A percentile compares a stretch with the other conserved stretches of the same genome.
Conservation (phyloP, 2,329 filamentous ascomycete species). For the Cylindrodendrum hubeiense region DNA sequence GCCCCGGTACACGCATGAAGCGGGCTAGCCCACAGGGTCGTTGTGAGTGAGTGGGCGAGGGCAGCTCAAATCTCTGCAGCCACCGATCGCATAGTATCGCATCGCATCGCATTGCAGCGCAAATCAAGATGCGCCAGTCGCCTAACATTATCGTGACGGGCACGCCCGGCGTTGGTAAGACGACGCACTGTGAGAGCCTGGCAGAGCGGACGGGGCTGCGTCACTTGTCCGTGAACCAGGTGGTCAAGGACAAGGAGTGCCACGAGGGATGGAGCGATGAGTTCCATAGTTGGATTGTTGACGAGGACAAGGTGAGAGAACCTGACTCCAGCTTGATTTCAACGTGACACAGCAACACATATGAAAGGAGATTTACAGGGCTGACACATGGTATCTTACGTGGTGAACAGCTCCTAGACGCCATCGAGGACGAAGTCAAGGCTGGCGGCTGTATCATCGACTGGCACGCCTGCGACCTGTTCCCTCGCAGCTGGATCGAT, state of each 20-base stretch:
- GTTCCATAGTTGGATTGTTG: conserved; percentile 89
- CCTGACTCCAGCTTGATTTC: not conserved
- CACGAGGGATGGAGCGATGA: conserved; percentile 91
- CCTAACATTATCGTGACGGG: conserved; percentile 97
- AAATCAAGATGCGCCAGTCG: conserved; percentile 58
- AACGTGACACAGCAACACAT: not conserved
- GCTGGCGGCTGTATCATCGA: conserved; percentile 90
- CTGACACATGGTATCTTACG: conserved; percentile 18
- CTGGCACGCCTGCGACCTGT: conserved; percentile 98
- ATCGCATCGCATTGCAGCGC: conserved; percentile 3
- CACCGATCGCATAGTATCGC: conserved; percentile 7
- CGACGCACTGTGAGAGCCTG: conserved; percentile 87
- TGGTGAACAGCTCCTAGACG: conserved; percentile 78
- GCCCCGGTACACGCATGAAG: conserved; percentile 38
- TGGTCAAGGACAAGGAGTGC: conserved; percentile 89
- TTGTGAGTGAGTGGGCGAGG: not conserved
- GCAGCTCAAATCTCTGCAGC: conserved; percentile 39
- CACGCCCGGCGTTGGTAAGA: conserved; percentile 96
- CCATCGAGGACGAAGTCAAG: conserved; percentile 84
- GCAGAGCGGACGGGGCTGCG: conserved; percentile 81
- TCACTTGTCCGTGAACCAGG: conserved; percentile 89
- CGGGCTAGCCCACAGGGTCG: conserved; percentile 13
- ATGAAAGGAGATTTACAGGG: not conserved
- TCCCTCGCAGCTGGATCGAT: conserved; percentile 94
- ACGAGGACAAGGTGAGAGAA: conserved; percentile 86